Percentiles rank a stretch among this genome's conserved stretches.
Conservation (phyloP, 495 filamentous ascomycete species). For the Aspergillus indologenus region DNA sequence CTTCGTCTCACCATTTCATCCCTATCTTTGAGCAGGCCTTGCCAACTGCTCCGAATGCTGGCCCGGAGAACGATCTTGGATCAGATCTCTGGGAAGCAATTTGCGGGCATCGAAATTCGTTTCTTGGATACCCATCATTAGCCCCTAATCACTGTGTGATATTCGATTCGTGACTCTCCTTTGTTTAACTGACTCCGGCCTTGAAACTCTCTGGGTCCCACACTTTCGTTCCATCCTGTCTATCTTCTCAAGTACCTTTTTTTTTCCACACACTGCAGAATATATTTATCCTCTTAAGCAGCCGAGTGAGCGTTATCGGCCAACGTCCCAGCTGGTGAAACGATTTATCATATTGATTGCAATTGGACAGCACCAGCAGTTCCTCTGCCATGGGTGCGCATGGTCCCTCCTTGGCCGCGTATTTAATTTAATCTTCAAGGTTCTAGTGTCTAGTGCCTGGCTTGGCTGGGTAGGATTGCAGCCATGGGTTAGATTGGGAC, state of each 20-base stretch:
- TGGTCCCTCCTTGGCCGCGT: background rate
- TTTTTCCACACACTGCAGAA: background rate
- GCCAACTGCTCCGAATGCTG: constrained; percentile 10
- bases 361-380: background rate
- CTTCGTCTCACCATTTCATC: constrained; percentile 7
- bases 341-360: background rate
- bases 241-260: background rate
- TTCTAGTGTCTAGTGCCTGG: background rate
- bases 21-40: constrained; percentile 19
- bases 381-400: background rate
- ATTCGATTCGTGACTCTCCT: constrained; percentile 12
- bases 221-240: constrained; percentile 12
- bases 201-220: background rate
- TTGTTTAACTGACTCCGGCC: background rate
- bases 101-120: constrained; percentile 22
- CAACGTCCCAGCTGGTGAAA: constrained; percentile 20
- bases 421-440: background rate
- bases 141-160: constrained; percentile 26
- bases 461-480: background rate
- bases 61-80: background rate
- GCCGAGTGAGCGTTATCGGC: constrained; percentile 6
- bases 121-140: constrained; percentile 27
- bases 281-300: constrained; percentile 9
- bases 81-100: constrained; percentile 2
- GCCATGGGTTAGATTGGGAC: background rate